A percentile compares a stretch with the other conserved stretches of the same genome.
Evolutionary conservation across 2,329 filamentous ascomycete species (phyloP).

Genomic region (Fusarium redolens): DNA sequence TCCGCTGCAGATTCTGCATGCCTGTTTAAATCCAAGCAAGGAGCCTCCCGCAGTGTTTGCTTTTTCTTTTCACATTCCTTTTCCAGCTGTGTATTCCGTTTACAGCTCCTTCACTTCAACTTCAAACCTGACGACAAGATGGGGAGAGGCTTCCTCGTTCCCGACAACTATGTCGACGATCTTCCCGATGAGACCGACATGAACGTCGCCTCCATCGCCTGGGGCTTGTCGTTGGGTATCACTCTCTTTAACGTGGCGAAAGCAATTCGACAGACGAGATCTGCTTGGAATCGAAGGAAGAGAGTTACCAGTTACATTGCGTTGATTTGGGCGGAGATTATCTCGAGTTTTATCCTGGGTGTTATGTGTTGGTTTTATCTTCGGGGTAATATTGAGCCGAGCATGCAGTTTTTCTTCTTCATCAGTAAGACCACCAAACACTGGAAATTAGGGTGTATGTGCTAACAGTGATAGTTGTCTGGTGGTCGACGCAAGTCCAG

Average conservation of each 20-base stretch:
- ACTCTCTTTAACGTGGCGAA: constrained; percentile 42
- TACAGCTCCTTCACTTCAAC: background rate
- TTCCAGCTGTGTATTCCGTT: background rate
- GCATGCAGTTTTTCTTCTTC: constrained; percentile 47
- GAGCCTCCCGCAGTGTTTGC: background rate
- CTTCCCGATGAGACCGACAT: constrained; percentile 39
- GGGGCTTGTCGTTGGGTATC: constrained; percentile 44
- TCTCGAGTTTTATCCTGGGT: constrained; percentile 43
- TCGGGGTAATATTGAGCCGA: constrained; percentile 41
- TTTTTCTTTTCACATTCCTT: constrained; percentile 3
- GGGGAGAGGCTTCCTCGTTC: constrained; percentile 39
- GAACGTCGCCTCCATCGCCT: constrained; percentile 45
- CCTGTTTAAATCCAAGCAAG: constrained; percentile 8
- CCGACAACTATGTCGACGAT: constrained; percentile 32
- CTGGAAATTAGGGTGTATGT: rapidly evolving
- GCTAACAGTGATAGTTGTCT: constrained; percentile 41
- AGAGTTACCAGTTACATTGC: constrained; percentile 36
- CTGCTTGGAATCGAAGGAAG: constrained; percentile 35
- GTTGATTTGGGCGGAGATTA: constrained; percentile 40
- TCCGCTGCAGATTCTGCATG: constrained; percentile 12
- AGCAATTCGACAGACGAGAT: constrained; percentile 33
- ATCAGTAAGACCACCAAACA: constrained; percentile 38
- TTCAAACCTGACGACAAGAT: constrained; percentile 18
- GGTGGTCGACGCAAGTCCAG: constrained; percentile 52
- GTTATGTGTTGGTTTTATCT: constrained; percentile 44